Conservation (phyloP, 108 stramenopile species). For the Parietichytrium sp. region DNA sequence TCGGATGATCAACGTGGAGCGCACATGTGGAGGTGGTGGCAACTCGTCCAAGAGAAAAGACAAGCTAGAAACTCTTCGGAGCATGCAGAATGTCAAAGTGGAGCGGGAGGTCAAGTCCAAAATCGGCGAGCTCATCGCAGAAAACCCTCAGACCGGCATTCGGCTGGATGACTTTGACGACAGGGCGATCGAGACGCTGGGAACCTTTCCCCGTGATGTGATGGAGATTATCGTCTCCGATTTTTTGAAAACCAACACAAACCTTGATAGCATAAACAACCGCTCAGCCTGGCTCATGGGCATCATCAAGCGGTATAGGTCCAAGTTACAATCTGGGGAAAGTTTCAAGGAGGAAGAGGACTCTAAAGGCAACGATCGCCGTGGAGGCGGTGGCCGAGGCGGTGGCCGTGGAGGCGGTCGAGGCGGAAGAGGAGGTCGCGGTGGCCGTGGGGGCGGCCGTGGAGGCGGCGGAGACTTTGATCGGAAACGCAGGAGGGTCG, state of each 20-base stretch:
- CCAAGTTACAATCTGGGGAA: not conserved
- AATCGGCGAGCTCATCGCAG: not conserved
- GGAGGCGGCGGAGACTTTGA: not conserved
- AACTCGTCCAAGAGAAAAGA: not conserved
- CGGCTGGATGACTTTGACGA: constrained; percentile 15
- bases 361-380: not conserved
- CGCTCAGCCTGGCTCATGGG: constrained; percentile 38
- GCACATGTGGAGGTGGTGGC: constrained; percentile 2
- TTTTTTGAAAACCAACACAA: constrained; percentile 16
- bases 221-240: constrained; percentile 32
- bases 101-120: not conserved
- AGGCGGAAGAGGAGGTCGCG: not conserved
- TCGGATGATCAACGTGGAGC: constrained; percentile 37
- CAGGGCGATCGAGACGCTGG: constrained; percentile 1
- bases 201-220: constrained; percentile 11
- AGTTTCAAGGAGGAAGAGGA: not conserved
- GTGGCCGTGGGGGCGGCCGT: constrained; percentile 15
- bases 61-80: not conserved
- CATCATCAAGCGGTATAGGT: not conserved
- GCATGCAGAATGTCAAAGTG: constrained; percentile 24
- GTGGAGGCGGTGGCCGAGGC: not conserved
- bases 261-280: not conserved
- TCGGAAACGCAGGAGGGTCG: too few relatives aligned
- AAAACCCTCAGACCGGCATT: not conserved
- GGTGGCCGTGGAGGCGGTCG: not conserved